A percentile compares a stretch with the other conserved stretches of the same genome.
phyloP scores from a whole-genome alignment of 495 filamentous ascomycete species.

The Penicillium lividum region DNA sequence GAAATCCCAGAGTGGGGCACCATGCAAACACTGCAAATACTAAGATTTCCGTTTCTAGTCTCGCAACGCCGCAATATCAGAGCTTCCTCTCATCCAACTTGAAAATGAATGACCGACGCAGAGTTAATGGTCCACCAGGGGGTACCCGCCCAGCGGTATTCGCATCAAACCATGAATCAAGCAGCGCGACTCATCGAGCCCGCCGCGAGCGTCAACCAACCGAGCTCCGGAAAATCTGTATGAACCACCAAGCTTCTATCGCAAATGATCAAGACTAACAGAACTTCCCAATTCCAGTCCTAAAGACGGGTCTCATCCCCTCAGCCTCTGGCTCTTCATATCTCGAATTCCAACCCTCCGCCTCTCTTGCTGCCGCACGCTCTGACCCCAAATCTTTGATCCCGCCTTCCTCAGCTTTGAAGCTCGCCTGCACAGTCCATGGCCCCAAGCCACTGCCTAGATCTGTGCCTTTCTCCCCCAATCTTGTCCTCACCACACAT shows the following conservation, averaged over 20 bases:
- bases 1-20: slow-evolving; percentile 27
- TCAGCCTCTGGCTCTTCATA: slow-evolving; percentile 95
- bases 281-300: slow-evolving; percentile 50
- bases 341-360: slow-evolving; percentile 73
- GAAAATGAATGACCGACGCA: slow-evolving; percentile 79
- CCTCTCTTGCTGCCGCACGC: slow-evolving; percentile 49
- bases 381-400: slow-evolving; percentile 50
- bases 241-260: slow-evolving; percentile 27
- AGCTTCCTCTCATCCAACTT: slow-evolving; percentile 20
- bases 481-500: slow-evolving; percentile 85
- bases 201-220: slow-evolving; percentile 59
- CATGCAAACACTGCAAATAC: slow-evolving; percentile 48
- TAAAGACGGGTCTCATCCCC: slow-evolving; percentile 89
- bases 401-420: slow-evolving; percentile 64
- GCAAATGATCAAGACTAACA: slow-evolving; percentile 17
- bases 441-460: slow-evolving; percentile 88
- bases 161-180: slow-evolving; percentile 45
- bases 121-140: slow-evolving; percentile 83
- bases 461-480: slow-evolving; percentile 84
- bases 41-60: slow-evolving; percentile 41
- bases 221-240: slow-evolving; percentile 82
- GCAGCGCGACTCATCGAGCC: slow-evolving; percentile 39
- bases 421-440: slow-evolving; percentile 89
- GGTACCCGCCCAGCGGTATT: slow-evolving; percentile 77
- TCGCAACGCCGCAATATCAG: slow-evolving; percentile 19